A percentile compares a stretch with the other conserved stretches of the same genome.
These are phyloP conservation scores for Wickerhamomyces sp. DNA, from an alignment of 1,139 yeast species.

Conservation along the genomic window DNA sequence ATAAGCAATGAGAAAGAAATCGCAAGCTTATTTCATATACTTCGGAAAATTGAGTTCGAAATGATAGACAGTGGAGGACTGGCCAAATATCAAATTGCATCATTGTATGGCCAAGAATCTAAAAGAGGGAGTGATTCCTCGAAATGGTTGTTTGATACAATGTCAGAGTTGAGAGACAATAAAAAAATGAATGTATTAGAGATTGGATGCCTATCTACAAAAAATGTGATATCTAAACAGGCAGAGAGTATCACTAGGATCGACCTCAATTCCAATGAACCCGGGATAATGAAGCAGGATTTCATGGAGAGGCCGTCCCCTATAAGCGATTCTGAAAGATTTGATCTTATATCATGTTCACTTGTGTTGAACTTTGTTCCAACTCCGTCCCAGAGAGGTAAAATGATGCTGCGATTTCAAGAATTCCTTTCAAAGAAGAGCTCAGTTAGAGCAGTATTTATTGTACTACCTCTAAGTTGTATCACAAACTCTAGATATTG, in stretches of 20 bases:
- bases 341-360: slow-evolving; percentile 73
- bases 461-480: slow-evolving; percentile 89
- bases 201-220: slow-evolving; percentile 72
- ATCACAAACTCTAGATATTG: slow-evolving; percentile 76
- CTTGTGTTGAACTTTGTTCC: slow-evolving; percentile 88
- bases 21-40: slow-evolving; percentile 22
- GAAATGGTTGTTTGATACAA: slow-evolving; percentile 58
- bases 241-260: slow-evolving; percentile 42
- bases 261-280: slow-evolving; percentile 80
- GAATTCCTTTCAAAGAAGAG: slow-evolving; percentile 44
- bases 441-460: slow-evolving; percentile 41
- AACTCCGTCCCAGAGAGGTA: slow-evolving; percentile 63
- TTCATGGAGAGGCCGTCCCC: slow-evolving; percentile 79
- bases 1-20: slow-evolving; percentile 12
- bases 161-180: slow-evolving; percentile 20
- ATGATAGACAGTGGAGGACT: slow-evolving; percentile 63
- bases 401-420: slow-evolving; percentile 63
- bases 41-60: slow-evolving; percentile 59
- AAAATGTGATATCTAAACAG: slow-evolving; percentile 55
- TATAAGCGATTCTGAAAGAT: slow-evolving; percentile 35
- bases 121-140: slow-evolving; percentile 91
- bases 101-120: slow-evolving; percentile 74
- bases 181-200: slow-evolving; percentile 52
- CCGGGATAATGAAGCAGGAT: slow-evolving; percentile 67
- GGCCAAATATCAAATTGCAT: slow-evolving; percentile 77